Base-by-base conservation (phyloP, 352 stramenopile species). In the Stramenopiles sp. region DNA sequence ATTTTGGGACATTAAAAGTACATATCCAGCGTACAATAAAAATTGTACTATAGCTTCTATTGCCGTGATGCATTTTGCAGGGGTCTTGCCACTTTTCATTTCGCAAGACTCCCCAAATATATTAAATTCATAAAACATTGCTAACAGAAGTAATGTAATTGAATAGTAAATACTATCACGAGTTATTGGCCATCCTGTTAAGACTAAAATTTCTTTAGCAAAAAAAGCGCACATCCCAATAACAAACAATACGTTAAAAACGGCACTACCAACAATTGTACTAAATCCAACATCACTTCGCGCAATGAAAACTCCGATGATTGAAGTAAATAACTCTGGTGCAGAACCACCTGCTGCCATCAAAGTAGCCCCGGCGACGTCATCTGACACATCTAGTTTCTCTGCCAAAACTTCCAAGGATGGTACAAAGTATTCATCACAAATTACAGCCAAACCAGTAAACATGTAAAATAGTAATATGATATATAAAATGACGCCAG, bases 211-310 rank as follows among this genome's bases (percentile, higher is more conserved):
- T 6, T 81, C 77, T 7, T 84, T 30, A 80, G 32, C 86, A 81
- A 30, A 91, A 79, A 38, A 85, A 85, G 78, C 87, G 92, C 80
- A 89, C 85, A 7, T 6, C 43, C 82, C 89, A 80, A 93, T 92
- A 23, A 94, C 88, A 79, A 93, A 91, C 0, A 94, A 82, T 1
- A 93, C 87, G 83, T 94, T 94, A 81, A 94, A 94, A 38, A 91
- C 86, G 0, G 88, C 89, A 0, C 83, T 90, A 33, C 89, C 89
- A 1, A 94, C 87, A 82, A 94, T 93, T 20, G 89, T 94, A 78
- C 89, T 88, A 81, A 93, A 91, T 7, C 89, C 89, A 63, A 93
- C 86, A 74, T 91, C 86, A n/a, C 80, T 87, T 79, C 89, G 74
- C 0, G 87, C 87, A 6, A 87, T 43, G 82, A 93, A 93, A 0